Conservation (phyloP, 1,139 yeast species). For the Pichia sp. region DNA sequence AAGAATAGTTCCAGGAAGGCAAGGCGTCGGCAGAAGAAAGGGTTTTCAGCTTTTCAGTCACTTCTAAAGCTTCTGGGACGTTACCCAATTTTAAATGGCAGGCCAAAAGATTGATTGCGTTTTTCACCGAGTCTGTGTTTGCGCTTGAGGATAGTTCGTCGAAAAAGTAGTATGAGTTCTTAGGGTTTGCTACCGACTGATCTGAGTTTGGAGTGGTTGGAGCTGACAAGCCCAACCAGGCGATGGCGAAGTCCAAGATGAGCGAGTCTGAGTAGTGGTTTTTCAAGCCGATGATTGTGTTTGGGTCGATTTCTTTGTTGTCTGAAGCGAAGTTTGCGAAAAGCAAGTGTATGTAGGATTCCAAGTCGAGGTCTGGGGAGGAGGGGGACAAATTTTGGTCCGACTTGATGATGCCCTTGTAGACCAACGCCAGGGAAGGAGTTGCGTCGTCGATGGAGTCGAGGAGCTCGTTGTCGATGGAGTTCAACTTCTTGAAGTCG, state of each 20-base stretch:
- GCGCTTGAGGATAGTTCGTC: constrained; percentile 30
- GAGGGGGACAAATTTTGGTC: not conserved
- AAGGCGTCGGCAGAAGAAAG: constrained; percentile 24
- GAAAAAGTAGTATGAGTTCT: constrained; percentile 29
- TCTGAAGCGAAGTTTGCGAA: constrained; percentile 8
- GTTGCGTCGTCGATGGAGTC: constrained; percentile 10
- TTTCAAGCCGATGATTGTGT: constrained; percentile 11
- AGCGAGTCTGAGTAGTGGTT: constrained; percentile 23
- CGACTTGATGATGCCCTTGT: constrained; percentile 11
- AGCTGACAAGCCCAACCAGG: constrained; percentile 25
- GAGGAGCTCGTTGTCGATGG: constrained; percentile 7
- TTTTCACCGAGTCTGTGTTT: constrained; percentile 30
- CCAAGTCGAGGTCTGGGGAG: constrained; percentile 17
- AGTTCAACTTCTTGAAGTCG: constrained; percentile 6
- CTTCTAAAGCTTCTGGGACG: constrained; percentile 40
- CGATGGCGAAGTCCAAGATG: constrained; percentile 27
- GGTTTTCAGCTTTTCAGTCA: constrained; percentile 33
- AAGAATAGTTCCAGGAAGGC: constrained; percentile 36
- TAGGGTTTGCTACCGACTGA: constrained; percentile 20
- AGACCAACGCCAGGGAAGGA: constrained; percentile 14
- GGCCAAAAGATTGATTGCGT: constrained; percentile 35
- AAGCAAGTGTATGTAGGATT: constrained; percentile 11
- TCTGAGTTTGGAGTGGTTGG: constrained; percentile 2
- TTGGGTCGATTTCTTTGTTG: constrained; percentile 6
- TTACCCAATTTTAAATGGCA: constrained; percentile 39